Conservation (phyloP, 2,329 filamentous ascomycete genomes). For the Fusarium siculi region DNA sequence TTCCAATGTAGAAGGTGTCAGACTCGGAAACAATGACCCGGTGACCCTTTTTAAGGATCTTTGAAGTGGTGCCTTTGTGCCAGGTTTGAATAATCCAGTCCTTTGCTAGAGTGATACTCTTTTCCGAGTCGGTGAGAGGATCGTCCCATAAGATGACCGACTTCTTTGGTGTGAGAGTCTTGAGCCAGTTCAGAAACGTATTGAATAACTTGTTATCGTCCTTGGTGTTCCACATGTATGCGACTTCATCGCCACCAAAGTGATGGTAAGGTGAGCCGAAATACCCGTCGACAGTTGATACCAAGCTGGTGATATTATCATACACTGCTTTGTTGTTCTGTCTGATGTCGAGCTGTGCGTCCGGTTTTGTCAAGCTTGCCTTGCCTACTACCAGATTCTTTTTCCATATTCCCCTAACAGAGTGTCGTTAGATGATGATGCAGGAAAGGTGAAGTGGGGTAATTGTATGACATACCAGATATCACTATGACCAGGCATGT, state of each 20-base stretch:
- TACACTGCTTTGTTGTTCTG: background rate
- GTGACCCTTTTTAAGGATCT: conserved; percentile 1
- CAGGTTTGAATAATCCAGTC: conserved; percentile 22
- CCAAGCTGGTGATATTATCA: background rate
- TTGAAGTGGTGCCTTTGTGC: background rate
- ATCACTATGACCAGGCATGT: conserved; percentile 15
- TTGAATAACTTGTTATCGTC: conserved; percentile 10
- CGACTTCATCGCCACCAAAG: conserved; percentile 12
- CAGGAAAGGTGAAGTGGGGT: no score
- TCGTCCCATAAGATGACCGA: conserved; percentile 8
- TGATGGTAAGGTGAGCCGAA: conserved; percentile 6
- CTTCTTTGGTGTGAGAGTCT: background rate
- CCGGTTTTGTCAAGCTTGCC: background rate
- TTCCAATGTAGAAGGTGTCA: conserved; percentile 9
- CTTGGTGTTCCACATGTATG: conserved; percentile 5
- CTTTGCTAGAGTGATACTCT: background rate
- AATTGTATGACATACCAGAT: background rate
- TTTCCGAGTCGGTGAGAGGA: background rate
- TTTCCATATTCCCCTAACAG: background rate
- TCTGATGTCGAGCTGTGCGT: conserved; percentile 10
- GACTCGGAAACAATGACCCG: conserved; percentile 1
- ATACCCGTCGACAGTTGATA: background rate
- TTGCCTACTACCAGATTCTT: conserved; percentile 7
- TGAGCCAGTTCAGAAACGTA: background rate
- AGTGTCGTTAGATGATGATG: fast-evolving